These are phyloP conservation scores for Xerocomellus dryophilus DNA, from an alignment of 768 basidiomycete species.

Conservation along the genomic window DNA sequence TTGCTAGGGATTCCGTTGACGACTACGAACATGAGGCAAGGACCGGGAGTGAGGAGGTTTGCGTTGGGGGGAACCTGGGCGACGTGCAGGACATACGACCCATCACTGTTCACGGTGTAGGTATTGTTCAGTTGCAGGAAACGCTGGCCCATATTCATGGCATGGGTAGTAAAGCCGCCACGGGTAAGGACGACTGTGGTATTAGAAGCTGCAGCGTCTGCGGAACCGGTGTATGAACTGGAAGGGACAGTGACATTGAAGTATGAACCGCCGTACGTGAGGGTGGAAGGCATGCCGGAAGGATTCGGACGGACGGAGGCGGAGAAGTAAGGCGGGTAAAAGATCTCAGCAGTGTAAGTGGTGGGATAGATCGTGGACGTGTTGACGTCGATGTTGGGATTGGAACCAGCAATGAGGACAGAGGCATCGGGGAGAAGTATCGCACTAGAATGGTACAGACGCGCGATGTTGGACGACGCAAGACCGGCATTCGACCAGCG, in stretches of 20 bases:
- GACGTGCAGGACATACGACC: slow-evolving; percentile 76
- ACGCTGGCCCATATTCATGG: slow-evolving; percentile 91
- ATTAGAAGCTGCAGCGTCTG: slow-evolving; percentile 70
- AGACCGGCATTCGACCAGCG: slow-evolving; percentile 76
- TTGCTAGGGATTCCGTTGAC: slow-evolving; percentile 84
- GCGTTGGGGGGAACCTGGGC: slow-evolving; percentile 82
- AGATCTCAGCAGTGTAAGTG: slow-evolving; percentile 79
- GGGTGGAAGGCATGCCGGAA: slow-evolving; percentile 63
- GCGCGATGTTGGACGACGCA: slow-evolving; percentile 59
- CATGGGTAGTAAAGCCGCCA: slow-evolving; percentile 81
- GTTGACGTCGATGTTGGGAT: slow-evolving; percentile 90
- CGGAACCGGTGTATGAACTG: slow-evolving; percentile 58
- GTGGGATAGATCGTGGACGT: slow-evolving; percentile 63
- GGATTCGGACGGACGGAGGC: slow-evolving; percentile 66
- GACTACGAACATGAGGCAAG: slow-evolving; percentile 78
- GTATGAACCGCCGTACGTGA: slow-evolving; percentile 78
- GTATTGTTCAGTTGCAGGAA: slow-evolving; percentile 80
- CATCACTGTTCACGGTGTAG: slow-evolving; percentile 75
- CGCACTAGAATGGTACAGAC: slow-evolving; percentile 91
- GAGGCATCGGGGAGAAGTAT: slow-evolving; percentile 84
- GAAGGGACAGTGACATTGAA: slow-evolving; percentile 77
- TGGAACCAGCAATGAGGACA: slow-evolving; percentile 87
- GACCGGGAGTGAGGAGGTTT: slow-evolving; percentile 87
- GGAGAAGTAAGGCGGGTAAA: slow-evolving; percentile 89
- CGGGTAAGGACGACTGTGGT: slow-evolving; percentile 79